Evolutionary conservation across 2,329 filamentous ascomycete genomes (phyloP).

Genomic region (Metarhizium humberi): DNA sequence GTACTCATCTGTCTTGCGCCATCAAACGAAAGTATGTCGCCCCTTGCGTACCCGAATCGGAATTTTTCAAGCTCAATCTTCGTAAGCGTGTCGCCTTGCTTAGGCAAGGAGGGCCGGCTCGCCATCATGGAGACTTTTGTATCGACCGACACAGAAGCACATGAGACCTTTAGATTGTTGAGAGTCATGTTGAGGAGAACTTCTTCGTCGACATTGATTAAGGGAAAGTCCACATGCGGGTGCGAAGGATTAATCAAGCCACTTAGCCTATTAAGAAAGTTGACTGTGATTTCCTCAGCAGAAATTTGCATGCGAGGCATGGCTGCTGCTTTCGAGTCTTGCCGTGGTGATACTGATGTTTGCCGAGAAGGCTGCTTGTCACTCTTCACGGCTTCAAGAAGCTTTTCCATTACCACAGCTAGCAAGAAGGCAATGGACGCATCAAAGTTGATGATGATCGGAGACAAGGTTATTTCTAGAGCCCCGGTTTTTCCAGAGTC

Average conservation of each 20-base stretch:
- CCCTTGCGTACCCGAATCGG: constrained; percentile 51
- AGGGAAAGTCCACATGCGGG: constrained; percentile 30
- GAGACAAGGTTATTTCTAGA: constrained; percentile 43
- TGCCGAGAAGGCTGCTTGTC: constrained; percentile 8
- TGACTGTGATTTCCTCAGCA: constrained; percentile 40
- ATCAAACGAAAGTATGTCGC: constrained; percentile 56
- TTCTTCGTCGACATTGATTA: constrained; percentile 34
- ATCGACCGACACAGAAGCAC: not conserved
- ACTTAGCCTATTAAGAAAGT: constrained; percentile 45
- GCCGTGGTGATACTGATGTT: constrained; percentile 9
- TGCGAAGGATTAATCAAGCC: constrained; percentile 43
- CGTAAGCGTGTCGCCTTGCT: constrained; percentile 17
- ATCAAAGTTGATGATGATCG: constrained; percentile 44
- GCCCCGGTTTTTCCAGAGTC: not conserved
- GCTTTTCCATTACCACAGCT: constrained; percentile 38
- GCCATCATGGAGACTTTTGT: constrained; percentile 1
- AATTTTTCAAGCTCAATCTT: constrained; percentile 46
- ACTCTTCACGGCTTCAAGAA: constrained; percentile 36
- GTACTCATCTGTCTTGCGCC: constrained; percentile 45
- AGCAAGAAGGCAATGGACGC: constrained; percentile 47
- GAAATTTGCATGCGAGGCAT: constrained; percentile 33
- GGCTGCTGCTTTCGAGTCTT: constrained; percentile 7
- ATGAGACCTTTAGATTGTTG: constrained; percentile 29
- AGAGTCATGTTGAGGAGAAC: constrained; percentile 43
- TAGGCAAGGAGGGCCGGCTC: constrained; percentile 1